phyloP scores from a whole-genome alignment of 306 rosid species.

The Sindora glabra region DNA sequence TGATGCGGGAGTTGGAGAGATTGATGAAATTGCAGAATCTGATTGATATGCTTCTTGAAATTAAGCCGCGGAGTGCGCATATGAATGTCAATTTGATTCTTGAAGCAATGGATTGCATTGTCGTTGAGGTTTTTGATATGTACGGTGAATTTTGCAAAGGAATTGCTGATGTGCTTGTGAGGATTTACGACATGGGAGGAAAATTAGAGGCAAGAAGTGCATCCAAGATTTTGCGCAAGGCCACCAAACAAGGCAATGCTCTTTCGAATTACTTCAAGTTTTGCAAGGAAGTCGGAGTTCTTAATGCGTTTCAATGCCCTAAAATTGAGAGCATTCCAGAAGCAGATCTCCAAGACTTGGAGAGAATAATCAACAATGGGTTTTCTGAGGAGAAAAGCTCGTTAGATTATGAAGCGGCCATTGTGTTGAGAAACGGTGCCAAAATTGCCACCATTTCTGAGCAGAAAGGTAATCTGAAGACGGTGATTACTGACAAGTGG shows the following conservation, averaged over 20 bases:
- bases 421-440: background rate
- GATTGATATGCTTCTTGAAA: slow-evolving; percentile 31
- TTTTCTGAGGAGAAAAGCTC: background rate
- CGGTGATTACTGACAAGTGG: slow-evolving; percentile 49
- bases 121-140: slow-evolving; percentile 34
- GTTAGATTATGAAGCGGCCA: background rate
- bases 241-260: slow-evolving; percentile 27
- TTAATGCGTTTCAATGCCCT: slow-evolving; percentile 24
- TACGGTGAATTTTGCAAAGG: slow-evolving; percentile 29
- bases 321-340: slow-evolving; percentile 27
- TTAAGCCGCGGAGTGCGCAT: slow-evolving; percentile 11
- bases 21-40: slow-evolving; percentile 26
- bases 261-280: slow-evolving; percentile 18
- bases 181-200: slow-evolving; percentile 9
- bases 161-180: slow-evolving; percentile 16
- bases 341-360: slow-evolving; percentile 29
- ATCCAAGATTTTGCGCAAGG: slow-evolving; percentile 19
- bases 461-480: slow-evolving; percentile 2
- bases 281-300: slow-evolving; percentile 32
- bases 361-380: slow-evolving; percentile 19
- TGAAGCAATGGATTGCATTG: slow-evolving; percentile 45
- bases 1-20: slow-evolving; percentile 26
- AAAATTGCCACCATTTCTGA: background rate
- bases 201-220: slow-evolving; percentile 27
- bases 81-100: slow-evolving; percentile 14